Base-by-base conservation (phyloP, 2,329 filamentous ascomycete genomes). In the Pseudohalonectria lignicola region DNA sequence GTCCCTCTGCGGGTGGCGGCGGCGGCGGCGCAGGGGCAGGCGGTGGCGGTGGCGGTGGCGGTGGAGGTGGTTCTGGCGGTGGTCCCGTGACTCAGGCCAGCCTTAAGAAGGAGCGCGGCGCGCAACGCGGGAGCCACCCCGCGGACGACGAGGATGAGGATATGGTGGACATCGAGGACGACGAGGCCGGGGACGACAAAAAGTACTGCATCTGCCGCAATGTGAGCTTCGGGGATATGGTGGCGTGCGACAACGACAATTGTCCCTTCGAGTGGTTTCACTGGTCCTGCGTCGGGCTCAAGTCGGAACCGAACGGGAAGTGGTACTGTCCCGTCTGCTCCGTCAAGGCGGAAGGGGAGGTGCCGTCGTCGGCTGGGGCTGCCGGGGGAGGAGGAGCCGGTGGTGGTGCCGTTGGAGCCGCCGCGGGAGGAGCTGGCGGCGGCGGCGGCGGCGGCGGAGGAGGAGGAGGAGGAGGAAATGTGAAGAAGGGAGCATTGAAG, bases 201-300 rank as follows among this genome's bases (percentile, higher is more conserved):
- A 84, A 86, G 56, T 92, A 92, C 61, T 92, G 85, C 61, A 69
- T 81, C 21, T 92, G 85, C 57, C 81, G 88, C 55, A 82, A 82
- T 49, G 81, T 88, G 47, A 86, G 82, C 57, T 87, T 84, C 53
- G 85, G 85, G 43, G 82, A 90, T 53, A 92, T 92, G 85, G 84
- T 92, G 45, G 85, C 83, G 21, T 92, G 85, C 62, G 85, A 92
- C 63, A 90, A 90, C 56, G 77, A 82, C 41, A 71, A 79, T 47
- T 92, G 85, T 59, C 77, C 79, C 34, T 84, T 76, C 52, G 84
- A 92, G 61, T 92, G 85, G 85, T 92, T 92, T 57, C 85, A 92
- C 61, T 92, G 84, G 82, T 77, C 67, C 31, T 82, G 78, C 49
- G 78, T 82, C 36, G 75, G 76, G 16, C 65, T 82, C 23, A 80